A percentile compares a stretch with the other conserved stretches of the same genome.
phyloP scores from a whole-genome alignment of 768 basidiomycete species.

The Lactarius indigo region DNA sequence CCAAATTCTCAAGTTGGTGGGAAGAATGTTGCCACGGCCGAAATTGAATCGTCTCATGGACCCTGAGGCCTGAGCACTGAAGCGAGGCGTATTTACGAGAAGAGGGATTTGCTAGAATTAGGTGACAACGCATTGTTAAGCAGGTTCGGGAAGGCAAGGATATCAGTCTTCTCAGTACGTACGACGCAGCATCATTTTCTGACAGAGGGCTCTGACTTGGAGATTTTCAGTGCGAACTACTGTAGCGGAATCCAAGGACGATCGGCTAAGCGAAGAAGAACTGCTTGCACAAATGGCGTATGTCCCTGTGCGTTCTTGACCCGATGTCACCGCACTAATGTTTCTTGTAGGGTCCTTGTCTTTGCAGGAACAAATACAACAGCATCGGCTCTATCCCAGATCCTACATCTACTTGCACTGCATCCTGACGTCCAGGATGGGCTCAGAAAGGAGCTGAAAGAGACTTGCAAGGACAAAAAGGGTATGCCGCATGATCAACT shows the following conservation, averaged over 20 bases:
- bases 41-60: conserved; percentile 34
- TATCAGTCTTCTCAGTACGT: neutral
- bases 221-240: neutral
- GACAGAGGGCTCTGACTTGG: neutral
- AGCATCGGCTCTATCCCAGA: no score
- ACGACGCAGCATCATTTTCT: neutral
- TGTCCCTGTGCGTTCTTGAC: no score
- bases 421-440: no score
- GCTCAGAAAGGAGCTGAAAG: no score
- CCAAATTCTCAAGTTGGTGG: conserved; percentile 32
- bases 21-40: conserved; percentile 35
- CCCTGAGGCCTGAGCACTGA: conserved; percentile 35
- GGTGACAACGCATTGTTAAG: conserved; percentile 27
- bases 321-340: no score
- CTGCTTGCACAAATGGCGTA: no score
- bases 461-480: no score
- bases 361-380: no score
- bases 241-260: neutral
- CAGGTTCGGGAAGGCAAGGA: neutral
- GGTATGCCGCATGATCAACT: no score
- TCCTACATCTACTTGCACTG: no score
- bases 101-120: conserved; percentile 34
- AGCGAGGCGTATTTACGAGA: conserved; percentile 38
- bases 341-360: no score
- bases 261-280: neutral